Evolutionary conservation across 164 flowering plant genomes (phyloP).

Genomic region (Magnolia sinica): DNA sequence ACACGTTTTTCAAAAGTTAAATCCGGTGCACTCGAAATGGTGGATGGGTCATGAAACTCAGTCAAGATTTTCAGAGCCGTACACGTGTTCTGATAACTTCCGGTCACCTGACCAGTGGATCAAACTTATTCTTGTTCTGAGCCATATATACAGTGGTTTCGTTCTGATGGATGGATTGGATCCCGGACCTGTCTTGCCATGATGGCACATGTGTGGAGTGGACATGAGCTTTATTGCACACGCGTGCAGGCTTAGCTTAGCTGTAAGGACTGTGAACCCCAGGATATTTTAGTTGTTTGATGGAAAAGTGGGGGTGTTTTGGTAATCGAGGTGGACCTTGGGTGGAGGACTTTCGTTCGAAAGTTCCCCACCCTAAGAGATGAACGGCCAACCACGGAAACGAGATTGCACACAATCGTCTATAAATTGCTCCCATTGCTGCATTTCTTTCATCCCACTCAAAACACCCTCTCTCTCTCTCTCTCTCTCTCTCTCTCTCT

Average conservation of each 20-base stretch:
- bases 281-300: background rate
- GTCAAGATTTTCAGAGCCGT: background rate
- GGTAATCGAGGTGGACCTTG: background rate
- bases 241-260: too few relatives aligned
- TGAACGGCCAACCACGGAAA: background rate
- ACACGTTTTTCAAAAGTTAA: too few relatives aligned
- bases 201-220: too few relatives aligned
- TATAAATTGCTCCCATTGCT: constrained; percentile 7
- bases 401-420: background rate
- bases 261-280: background rate
- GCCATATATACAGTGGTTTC: too few relatives aligned
- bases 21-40: too few relatives aligned
- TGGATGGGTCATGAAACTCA: too few relatives aligned
- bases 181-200: too few relatives aligned
- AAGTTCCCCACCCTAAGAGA: background rate
- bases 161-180: too few relatives aligned
- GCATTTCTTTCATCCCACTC: too few relatives aligned
- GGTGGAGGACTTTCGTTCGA: background rate
- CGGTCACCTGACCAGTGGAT: background rate
- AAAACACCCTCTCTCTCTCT: background rate
- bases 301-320: background rate
- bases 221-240: too few relatives aligned
- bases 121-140: too few relatives aligned
- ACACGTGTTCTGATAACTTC: background rate
- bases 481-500: constrained; percentile 1